These are phyloP conservation scores for Creolimax fragrantissima DNA, from an alignment of 78 protist species.

Conservation along the genomic window DNA sequence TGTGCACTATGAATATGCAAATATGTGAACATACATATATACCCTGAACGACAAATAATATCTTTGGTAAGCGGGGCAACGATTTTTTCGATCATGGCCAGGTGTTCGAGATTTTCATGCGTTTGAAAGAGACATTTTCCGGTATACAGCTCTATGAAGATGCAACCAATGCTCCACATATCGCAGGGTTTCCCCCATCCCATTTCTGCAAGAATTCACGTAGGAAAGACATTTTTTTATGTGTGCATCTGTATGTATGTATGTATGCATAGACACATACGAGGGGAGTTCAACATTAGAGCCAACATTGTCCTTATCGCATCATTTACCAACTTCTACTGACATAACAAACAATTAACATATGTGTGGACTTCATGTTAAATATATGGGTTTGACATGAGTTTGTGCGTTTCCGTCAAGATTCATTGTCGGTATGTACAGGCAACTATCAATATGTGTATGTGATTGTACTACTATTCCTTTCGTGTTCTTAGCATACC, in stretches of 20 bases:
- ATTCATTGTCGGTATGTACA: too few relatives aligned
- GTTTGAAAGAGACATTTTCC: conserved; percentile 79
- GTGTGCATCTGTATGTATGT: not conserved
- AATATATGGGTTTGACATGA: too few relatives aligned
- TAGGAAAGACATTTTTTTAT: not conserved
- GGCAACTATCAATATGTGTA: not conserved
- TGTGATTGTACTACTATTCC: not conserved
- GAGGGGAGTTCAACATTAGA: too few relatives aligned
- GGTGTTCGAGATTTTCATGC: conserved; percentile 82
- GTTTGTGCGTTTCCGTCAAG: too few relatives aligned
- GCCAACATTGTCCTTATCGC: too few relatives aligned
- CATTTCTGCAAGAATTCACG: not conserved
- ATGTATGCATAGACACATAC: not conserved
- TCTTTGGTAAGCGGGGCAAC: conserved; percentile 26
- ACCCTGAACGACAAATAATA: not conserved
- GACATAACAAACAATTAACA: too few relatives aligned
- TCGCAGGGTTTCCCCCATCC: conserved; percentile 87
- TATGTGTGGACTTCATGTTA: too few relatives aligned
- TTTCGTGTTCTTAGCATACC: conserved; percentile 2
- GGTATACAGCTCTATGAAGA: conserved; percentile 70
- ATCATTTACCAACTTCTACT: too few relatives aligned
- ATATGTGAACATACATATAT: not conserved
- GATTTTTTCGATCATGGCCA: conserved; percentile 79
- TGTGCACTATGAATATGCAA: not conserved
- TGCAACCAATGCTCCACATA: conserved; percentile 90